Evolutionary conservation across 2,329 filamentous ascomycete genomes (phyloP), one percentile per base, ranked within the genome.

Genomic region (Pyrenophora seminiperda): DNA sequence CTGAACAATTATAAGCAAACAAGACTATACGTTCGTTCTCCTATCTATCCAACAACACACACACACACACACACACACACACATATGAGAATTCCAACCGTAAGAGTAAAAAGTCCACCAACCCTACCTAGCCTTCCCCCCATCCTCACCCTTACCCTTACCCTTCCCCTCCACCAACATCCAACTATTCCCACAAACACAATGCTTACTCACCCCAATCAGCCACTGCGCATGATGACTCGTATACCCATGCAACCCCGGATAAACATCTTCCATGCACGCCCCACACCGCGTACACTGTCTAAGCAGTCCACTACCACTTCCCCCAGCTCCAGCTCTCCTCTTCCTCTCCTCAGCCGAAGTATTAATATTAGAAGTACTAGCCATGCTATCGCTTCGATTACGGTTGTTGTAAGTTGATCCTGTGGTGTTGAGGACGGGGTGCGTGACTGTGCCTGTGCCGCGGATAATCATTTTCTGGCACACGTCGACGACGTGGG

Each of bases 401-500:
- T 53, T 47, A 7, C 54, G 32, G 5, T 27, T 50, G 37, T n/a
- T n/a, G n/a, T n/a, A n/a, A n/a, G n/a, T n/a, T n/a, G n/a, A n/a
- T 41, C 54, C 41, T 46, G 44, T 38, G 47, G 44, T 31, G 4
- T 22, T 38, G 0, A n/a, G n/a, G n/a, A 44, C 42, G 14, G 65
- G 63, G 57, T 72, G 65, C 6, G 43, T 40, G 47, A 68, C 63
- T 7, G 58, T 58, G 6, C 67, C 66, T 2, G 51, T 29, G 0
- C 70, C 70, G 0, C 70, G 47, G 7, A 78, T 65, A n/a, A 73
- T 72, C 42, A 73, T 72, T 73, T 81, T 85, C 66, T 80, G 78
- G 29, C 84, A 72, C 20, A 83, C 77, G 63, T 85, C 83, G 7
- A 80, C 76, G 18, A 87, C 78, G 64, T 85, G 79, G 22, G 77